Percentiles rank a stretch among this genome's conserved stretches.
Evolutionary conservation across 768 basidiomycete species (phyloP).

Genomic region (Stropharia rugosoannulata): DNA sequence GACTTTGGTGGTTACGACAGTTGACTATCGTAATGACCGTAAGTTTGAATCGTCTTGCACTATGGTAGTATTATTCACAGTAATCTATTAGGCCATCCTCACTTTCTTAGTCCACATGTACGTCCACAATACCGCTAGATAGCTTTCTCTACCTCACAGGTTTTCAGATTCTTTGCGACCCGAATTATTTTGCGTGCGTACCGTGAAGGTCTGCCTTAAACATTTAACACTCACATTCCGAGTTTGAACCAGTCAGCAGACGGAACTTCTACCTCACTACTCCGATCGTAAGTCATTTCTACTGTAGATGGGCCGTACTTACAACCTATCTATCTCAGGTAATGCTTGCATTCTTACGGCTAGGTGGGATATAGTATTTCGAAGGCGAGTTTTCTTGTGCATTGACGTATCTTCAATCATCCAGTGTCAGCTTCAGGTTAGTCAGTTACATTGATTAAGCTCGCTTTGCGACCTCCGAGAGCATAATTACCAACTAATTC

Average conservation of each 20-base stretch:
- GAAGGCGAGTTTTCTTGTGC: neutral
- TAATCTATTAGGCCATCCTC: slow-evolving; percentile 22
- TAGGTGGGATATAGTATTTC: slow-evolving; percentile 10
- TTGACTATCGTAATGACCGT: slow-evolving; percentile 28
- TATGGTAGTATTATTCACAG: neutral
- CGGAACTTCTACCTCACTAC: slow-evolving; percentile 29
- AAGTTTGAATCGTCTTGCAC: neutral
- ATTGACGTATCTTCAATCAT: neutral
- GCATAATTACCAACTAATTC: neutral
- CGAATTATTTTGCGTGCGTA: slow-evolving; percentile 38
- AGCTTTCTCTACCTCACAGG: neutral
- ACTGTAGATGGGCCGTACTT: neutral
- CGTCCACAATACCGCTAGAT: neutral
- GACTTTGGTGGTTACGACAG: slow-evolving; percentile 5
- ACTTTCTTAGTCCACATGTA: slow-evolving; percentile 30
- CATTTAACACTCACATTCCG: neutral
- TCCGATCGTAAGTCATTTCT: slow-evolving; percentile 27
- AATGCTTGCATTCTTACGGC: slow-evolving; percentile 25
- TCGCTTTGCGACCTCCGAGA: neutral
- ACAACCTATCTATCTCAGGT: slow-evolving; percentile 11
- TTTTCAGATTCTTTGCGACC: slow-evolving; percentile 33
- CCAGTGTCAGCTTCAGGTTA: slow-evolving; percentile 29
- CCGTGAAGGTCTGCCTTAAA: neutral
- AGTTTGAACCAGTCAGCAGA: slow-evolving; percentile 31
- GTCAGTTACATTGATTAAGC: neutral